phyloP scores from a whole-genome alignment of 164 flowering plant species.

The Annona cherimola region DNA sequence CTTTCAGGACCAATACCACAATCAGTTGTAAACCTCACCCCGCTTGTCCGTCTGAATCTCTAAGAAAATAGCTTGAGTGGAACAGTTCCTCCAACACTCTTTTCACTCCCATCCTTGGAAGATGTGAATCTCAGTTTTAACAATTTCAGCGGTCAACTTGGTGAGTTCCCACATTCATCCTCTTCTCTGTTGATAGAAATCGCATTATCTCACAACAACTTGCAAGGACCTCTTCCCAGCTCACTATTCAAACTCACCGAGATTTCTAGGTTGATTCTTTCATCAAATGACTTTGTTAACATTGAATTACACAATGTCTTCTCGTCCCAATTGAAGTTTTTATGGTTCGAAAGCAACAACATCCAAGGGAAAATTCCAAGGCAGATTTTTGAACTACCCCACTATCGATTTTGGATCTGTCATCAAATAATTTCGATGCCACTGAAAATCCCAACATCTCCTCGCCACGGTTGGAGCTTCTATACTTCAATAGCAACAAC shows the following conservation, averaged over 20 bases:
- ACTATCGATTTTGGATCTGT: background rate
- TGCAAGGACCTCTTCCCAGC: too few relatives aligned
- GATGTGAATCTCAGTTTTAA: slow-evolving; percentile 18
- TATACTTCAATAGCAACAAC: slow-evolving; percentile 33
- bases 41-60: slow-evolving; percentile 17
- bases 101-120: slow-evolving; percentile 16
- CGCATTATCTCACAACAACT: too few relatives aligned
- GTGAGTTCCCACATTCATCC: background rate
- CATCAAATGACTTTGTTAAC: too few relatives aligned
- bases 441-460: background rate
- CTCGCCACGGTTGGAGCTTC: slow-evolving; percentile 11
- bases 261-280: too few relatives aligned
- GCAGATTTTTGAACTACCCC: background rate
- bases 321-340: too few relatives aligned
- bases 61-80: slow-evolving; percentile 22
- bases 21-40: slow-evolving; percentile 14
- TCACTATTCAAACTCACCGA: too few relatives aligned
- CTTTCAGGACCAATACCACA: slow-evolving; percentile 25
- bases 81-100: slow-evolving; percentile 19
- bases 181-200: background rate
- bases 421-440: too few relatives aligned
- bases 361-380: background rate
- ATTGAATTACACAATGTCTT: too few relatives aligned
- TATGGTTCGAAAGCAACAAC: too few relatives aligned
- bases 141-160: slow-evolving; percentile 13